These are phyloP conservation scores for Hypericum androsaemum DNA, from an alignment of 345 rosid genomes.

Conservation along the genomic window DNA sequence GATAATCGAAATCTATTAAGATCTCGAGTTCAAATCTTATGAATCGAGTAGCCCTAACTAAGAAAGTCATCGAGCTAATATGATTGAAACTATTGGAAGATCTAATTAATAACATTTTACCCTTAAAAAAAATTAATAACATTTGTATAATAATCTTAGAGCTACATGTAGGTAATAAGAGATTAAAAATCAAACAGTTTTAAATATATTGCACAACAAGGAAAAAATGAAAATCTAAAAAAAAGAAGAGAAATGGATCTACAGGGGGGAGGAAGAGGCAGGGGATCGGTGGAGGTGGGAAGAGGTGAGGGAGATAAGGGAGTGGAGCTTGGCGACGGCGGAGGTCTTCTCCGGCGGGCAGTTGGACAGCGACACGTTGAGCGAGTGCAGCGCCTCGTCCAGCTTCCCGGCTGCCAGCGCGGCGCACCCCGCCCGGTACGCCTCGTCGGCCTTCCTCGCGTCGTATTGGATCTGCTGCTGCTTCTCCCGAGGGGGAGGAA, in stretches of 20 bases:
- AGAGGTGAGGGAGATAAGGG: slow-evolving; percentile 34
- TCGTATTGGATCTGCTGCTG: slow-evolving; percentile 27
- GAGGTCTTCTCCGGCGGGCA: slow-evolving; percentile 42
- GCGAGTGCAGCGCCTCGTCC: slow-evolving; percentile 55
- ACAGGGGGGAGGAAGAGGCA: not conserved
- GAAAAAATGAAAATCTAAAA: not conserved
- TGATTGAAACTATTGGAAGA: no score
- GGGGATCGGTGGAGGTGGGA: slow-evolving; percentile 20
- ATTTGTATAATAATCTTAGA: no score
- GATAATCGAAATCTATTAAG: no score
- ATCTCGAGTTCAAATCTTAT: no score
- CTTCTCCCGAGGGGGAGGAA: not conserved
- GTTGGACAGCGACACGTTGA: slow-evolving; percentile 40
- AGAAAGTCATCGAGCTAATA: no score
- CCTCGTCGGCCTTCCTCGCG: slow-evolving; percentile 47
- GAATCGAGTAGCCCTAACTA: no score
- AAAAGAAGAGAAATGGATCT: not conserved
- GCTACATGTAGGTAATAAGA: no score
- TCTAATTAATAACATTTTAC: no score
- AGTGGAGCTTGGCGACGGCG: slow-evolving; percentile 59
- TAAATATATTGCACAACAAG: no score
- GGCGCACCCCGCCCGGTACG: slow-evolving; percentile 56
- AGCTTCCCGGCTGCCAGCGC: slow-evolving; percentile 61
- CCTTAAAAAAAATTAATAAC: no score
- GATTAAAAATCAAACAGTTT: no score